Evolutionary conservation across 2,329 filamentous ascomycete genomes (phyloP), one percentile per base, ranked within the genome.

Genomic region (Davidsoniella virescens): DNA sequence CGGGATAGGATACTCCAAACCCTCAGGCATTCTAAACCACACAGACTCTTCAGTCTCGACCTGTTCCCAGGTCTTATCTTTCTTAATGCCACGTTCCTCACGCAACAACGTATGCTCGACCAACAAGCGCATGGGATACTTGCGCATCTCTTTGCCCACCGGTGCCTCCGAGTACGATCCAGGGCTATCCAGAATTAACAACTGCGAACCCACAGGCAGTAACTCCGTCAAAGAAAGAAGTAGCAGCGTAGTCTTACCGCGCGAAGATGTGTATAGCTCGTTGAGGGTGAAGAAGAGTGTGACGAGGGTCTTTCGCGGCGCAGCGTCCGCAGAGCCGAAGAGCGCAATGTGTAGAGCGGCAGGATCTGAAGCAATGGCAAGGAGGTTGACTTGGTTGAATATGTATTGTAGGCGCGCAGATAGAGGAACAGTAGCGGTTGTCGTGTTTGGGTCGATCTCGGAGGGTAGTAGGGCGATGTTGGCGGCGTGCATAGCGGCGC

Each of bases 241-340:
- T 56, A 96, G 81, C 3, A 70, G 69, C 0, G 90, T 94, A 0
- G 90, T 87, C 57, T 79, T 77, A 2, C 79, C 70, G 44, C 79
- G 69, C 20, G 87, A 76, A 1, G 81, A 86, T 0, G 76, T 70
- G 68, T 95, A 96, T 0, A 98, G 78, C 65, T 98, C 92, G 63
- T 96, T 96, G 44, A 96, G 74, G 0, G 90, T 95, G 70, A 96
- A 98, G 65, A 96, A 77, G 10, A 96, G 67, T 0, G 88, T 94
- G 12, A 94, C 69, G 1, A 95, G 65, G 3, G 72, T 57, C 8
- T 73, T 67, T 1, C 61, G 40, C 14, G 54, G 39, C 29, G 23
- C 17, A 7, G 18, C 43, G 10, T 5, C 61, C 60, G 0, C 17
- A 2, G 46, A 41, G 16, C 50, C 68, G 46, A 0, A 67, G 52